Evolutionary conservation across 768 basidiomycete genomes (phyloP).

Genomic region (Termitomyces eurrhizus): DNA sequence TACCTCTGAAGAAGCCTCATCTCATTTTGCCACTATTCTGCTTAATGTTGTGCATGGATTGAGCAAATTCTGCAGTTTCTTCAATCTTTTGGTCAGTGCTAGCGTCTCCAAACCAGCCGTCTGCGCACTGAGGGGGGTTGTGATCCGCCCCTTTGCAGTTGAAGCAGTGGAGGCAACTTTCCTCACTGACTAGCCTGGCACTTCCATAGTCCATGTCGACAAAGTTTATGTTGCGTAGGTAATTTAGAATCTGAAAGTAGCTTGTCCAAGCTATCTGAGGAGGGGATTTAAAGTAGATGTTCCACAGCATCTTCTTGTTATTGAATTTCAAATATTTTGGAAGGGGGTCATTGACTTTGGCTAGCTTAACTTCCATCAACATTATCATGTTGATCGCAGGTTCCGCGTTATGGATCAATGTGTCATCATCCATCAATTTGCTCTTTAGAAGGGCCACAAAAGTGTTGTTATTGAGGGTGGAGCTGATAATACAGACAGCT

Average conservation of each 20-base stretch:
- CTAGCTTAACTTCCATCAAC: rapidly evolving
- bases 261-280: too few species aligned
- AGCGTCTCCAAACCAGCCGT: background rate
- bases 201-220: too few species aligned
- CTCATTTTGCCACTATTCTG: rapidly evolving
- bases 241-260: too few species aligned
- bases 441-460: too few species aligned
- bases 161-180: background rate
- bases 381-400: too few species aligned
- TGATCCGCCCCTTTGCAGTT: background rate
- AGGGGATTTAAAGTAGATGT: too few species aligned
- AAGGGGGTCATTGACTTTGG: background rate
- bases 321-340: too few species aligned
- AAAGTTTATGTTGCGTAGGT: too few species aligned
- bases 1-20: background rate
- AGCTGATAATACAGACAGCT: too few species aligned
- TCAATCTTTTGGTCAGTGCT: background rate
- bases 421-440: background rate
- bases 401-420: too few species aligned
- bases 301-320: background rate
- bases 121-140: background rate
- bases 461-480: rapidly evolving
- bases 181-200: background rate
- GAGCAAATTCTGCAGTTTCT: too few species aligned
- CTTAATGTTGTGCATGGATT: too few species aligned